phyloP scores from a whole-genome alignment of 495 filamentous ascomycete genomes.

The Cudoniella acicularis region DNA sequence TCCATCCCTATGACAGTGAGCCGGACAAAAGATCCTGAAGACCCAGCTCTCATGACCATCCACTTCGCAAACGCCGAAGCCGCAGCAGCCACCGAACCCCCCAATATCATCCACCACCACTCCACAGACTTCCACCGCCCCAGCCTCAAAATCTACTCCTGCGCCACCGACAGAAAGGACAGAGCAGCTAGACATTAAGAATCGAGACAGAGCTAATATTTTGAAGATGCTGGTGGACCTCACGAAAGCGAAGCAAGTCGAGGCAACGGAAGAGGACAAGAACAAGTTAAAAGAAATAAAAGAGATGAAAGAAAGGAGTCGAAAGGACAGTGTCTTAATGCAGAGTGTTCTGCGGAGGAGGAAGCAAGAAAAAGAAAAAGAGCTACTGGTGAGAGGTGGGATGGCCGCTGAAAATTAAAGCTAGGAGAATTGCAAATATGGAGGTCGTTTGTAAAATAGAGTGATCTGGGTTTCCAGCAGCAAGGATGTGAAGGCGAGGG shows the following conservation, averaged over 20 bases:
- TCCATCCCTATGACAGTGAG: constrained; percentile 75
- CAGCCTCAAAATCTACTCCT: constrained; percentile 31
- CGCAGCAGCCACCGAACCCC: constrained; percentile 23
- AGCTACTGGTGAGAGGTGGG: constrained; percentile 14
- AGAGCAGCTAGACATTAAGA: constrained; percentile 60
- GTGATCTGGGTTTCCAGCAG: too few relatives aligned
- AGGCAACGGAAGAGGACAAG: constrained; percentile 57
- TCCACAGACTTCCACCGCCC: constrained; percentile 28
- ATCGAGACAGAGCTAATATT: constrained; percentile 59
- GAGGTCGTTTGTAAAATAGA: too few relatives aligned
- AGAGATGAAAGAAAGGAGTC: constrained; percentile 19
- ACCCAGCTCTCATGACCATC: constrained; percentile 66
- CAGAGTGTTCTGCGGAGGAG: constrained; percentile 59
- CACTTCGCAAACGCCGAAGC: constrained; percentile 54
- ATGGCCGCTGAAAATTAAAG: neutral
- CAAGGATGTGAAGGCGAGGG: too few relatives aligned
- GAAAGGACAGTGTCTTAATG: neutral
- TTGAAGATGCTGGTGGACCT: constrained; percentile 60
- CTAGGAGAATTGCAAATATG: too few relatives aligned
- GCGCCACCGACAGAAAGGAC: constrained; percentile 6
- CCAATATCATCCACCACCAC: constrained; percentile 21
- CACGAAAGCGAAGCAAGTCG: constrained; percentile 62
- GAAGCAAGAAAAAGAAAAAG: constrained; percentile 59
- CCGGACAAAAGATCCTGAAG: constrained; percentile 53
- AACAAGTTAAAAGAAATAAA: constrained; percentile 51